A percentile compares a stretch with the other conserved stretches of the same genome.
Conservation (phyloP, 2,329 filamentous ascomycete species). For the Stemphylium beticola region DNA sequence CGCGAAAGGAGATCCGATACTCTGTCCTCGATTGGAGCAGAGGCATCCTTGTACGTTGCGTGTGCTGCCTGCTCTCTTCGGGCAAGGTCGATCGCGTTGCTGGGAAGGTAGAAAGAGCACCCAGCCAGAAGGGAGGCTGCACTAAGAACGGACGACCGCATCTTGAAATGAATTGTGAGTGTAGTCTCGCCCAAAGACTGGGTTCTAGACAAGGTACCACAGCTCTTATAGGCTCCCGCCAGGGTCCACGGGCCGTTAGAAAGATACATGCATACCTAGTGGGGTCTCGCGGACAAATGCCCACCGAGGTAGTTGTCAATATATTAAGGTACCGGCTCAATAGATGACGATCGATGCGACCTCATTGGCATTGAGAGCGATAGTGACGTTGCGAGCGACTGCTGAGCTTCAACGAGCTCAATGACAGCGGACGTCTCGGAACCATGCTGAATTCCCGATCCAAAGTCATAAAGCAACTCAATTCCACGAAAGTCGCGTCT, state of each 20-base stretch:
- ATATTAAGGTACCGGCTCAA: constrained; percentile 22
- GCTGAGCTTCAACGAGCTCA: neutral
- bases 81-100: constrained; percentile 32
- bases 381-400: neutral
- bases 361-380: neutral
- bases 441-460: neutral
- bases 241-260: constrained; percentile 9
- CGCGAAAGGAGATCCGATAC: constrained; percentile 71
- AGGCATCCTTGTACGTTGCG: constrained; percentile 66
- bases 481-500: neutral
- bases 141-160: constrained; percentile 1
- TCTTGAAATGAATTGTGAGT: neutral
- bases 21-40: constrained; percentile 66
- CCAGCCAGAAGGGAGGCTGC: constrained; percentile 23
- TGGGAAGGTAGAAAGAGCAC: constrained; percentile 18
- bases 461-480: neutral
- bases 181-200: neutral
- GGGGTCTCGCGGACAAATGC: constrained; percentile 20
- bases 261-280: neutral
- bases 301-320: constrained; percentile 13
- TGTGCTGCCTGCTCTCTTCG: constrained; percentile 37
- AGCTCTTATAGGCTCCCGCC: constrained; percentile 18
- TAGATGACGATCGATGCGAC: constrained; percentile 7
- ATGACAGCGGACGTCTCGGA: neutral
- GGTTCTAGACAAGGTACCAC: constrained; percentile 5